Percentiles rank a stretch among this genome's conserved stretches.
Conservation (phyloP, 2,329 filamentous ascomycete genomes). For the Bertia moriformis region DNA sequence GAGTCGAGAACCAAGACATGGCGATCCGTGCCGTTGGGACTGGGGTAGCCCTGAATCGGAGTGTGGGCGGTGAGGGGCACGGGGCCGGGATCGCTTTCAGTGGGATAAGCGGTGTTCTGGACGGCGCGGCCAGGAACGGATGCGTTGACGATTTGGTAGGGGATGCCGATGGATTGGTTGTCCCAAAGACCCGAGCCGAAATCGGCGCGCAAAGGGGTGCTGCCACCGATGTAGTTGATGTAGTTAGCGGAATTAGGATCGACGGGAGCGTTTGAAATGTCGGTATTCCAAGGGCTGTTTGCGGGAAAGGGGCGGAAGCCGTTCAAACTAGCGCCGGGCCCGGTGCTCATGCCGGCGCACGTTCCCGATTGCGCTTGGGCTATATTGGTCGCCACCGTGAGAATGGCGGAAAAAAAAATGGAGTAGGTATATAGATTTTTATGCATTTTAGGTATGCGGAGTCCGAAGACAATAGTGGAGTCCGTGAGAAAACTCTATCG, state of each 20-base stretch:
- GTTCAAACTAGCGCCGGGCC: no score
- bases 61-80: background rate
- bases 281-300: background rate
- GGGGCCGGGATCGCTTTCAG: background rate
- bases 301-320: no score
- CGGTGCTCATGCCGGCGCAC: no score
- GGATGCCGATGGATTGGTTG: background rate
- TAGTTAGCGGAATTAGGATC: background rate
- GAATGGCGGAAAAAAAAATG: no score
- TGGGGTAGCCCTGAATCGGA: background rate
- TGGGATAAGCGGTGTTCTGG: background rate
- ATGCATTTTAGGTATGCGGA: no score
- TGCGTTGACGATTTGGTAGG: background rate
- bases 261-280: background rate
- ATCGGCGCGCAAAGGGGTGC: background rate
- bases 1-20: background rate
- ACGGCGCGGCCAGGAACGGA: background rate
- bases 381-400: no score
- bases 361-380: no score
- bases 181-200: no score
- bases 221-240: background rate
- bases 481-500: no score
- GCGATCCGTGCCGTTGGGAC: background rate
- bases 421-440: no score
- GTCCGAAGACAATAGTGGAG: no score